phyloP scores from a whole-genome alignment of 2,329 filamentous ascomycete species.

The Rhexocercosporidium sp. region DNA sequence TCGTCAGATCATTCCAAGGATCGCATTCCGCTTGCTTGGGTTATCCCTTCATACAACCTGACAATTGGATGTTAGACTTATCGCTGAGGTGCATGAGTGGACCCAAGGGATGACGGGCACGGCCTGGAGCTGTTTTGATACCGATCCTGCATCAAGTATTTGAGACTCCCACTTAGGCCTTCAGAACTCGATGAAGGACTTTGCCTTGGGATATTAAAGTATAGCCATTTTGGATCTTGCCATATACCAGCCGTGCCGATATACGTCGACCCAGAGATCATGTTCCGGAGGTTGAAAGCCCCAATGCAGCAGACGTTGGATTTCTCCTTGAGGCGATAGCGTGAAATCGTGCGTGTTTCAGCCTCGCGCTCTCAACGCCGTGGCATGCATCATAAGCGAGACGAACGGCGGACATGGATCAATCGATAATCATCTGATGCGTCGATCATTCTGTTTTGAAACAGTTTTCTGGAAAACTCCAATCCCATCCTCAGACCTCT shows the following conservation, averaged over 20 bases:
- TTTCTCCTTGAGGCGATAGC: not conserved
- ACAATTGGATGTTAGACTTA: not conserved
- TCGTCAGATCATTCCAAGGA: constrained; percentile 10
- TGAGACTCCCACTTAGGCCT: not conserved
- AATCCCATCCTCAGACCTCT: not conserved
- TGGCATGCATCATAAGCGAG: not conserved
- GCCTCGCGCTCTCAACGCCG: constrained; percentile 1
- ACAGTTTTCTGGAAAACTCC: not conserved
- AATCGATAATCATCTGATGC: constrained; percentile 13
- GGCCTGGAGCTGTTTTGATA: not conserved
- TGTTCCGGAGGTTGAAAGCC: not conserved
- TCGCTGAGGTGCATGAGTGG: constrained; percentile 5
- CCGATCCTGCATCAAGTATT: not conserved
- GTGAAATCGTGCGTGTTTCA: constrained; percentile 8
- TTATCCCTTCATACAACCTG: not conserved
- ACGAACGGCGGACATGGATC: not conserved
- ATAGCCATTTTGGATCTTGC: not conserved
- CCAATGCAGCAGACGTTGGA: not conserved
- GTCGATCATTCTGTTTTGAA: constrained; percentile 14
- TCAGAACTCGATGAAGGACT: constrained; percentile 8
- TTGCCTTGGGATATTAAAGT: not conserved
- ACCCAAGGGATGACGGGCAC: not conserved
- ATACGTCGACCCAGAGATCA: not conserved
- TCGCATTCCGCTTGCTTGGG: not conserved
- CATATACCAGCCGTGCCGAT: not conserved